Evolutionary conservation across 2,329 filamentous ascomycete species (phyloP), one percentile per base, ranked within the genome.

Genomic region (Arachnopeziza araneosa): DNA sequence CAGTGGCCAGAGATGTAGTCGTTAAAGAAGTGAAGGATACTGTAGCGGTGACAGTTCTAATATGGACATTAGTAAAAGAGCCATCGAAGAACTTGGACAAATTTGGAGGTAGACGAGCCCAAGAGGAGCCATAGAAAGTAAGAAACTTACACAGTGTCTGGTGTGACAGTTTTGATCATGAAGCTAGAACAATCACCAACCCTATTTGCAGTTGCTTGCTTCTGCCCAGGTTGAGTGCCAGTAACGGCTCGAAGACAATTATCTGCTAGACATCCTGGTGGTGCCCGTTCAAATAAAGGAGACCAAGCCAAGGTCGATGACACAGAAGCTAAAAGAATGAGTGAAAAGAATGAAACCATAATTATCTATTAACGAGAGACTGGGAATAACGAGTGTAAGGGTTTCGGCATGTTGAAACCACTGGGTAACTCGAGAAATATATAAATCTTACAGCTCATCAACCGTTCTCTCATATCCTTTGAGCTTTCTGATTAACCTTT

Each of bases 21-120:
- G 36, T 44, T 44, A 12, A 44, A 4, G 36, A 44, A 6, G 12
- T 22, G 55, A 50, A 24, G 24, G 26, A 12, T 21, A 26, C n/a
- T 36, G 23, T 55, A 44, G 26, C 30, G 14, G 58, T 54, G 30
- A 58, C 24, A n/a, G 59, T 61, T 22, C 36, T 44, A 12, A 8
- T 44, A 17, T 7, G 17, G 5, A 44, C 17, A 44, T 44, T 44
- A 44, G 12, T 19, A 44, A 3, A 12, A 44, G 12, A 44, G 17
- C 17, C 12, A 44, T 14, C 12, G 30, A 6, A 44, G 36, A 44
- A 4, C 12, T 44, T 5, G 4, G 36, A 44, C 17, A 44, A 19
- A 44, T 44, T 44, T 44, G 12, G 36, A n/a, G n/a, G n/a, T n/a
- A n/a, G 12, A 44, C 4, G 36, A 14, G 12, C 17, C 6, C 6